These are phyloP conservation scores for Pseudocercospora pini-densiflorae DNA, from an alignment of 2,329 filamentous ascomycete species.

Conservation along the genomic window DNA sequence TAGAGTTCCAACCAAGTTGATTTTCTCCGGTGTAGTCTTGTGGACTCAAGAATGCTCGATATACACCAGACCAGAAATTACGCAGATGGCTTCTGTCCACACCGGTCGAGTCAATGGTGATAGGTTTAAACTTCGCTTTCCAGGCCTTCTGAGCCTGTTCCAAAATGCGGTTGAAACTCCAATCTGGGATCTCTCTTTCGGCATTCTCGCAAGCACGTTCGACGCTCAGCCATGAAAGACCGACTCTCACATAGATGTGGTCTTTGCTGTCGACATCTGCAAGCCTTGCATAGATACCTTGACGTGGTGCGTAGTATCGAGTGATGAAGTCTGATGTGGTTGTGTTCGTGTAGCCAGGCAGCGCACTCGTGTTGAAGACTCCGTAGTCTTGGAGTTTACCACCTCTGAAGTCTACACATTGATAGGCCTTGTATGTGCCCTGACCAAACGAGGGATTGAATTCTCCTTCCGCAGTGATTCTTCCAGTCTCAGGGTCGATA, in stretches of 20 bases:
- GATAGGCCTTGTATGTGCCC: constrained; percentile 61
- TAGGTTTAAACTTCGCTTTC: constrained; percentile 45
- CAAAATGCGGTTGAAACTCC: constrained; percentile 62
- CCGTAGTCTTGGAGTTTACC: constrained; percentile 59
- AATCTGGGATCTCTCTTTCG: constrained; percentile 68
- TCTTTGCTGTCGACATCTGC: constrained; percentile 42
- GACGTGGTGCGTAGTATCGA: constrained; percentile 32
- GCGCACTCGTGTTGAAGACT: constrained; percentile 58
- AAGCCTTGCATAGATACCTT: constrained; percentile 41
- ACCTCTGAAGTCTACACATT: constrained; percentile 63
- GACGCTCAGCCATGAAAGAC: constrained; percentile 69
- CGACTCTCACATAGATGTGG: constrained; percentile 65
- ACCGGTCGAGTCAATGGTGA: constrained; percentile 41
- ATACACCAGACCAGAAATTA: constrained; percentile 50
- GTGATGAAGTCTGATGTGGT: constrained; percentile 34
- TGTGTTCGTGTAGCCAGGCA: constrained; percentile 44
- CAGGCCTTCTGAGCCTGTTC: constrained; percentile 45
- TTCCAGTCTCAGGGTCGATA: constrained; percentile 56
- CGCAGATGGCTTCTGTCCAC: constrained; percentile 42
- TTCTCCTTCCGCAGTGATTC: constrained; percentile 61
- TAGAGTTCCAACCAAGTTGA: constrained; percentile 46
- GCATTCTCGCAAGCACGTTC: constrained; percentile 70
- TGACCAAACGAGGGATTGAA: constrained; percentile 67
- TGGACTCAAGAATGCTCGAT: constrained; percentile 50
- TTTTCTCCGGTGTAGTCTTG: constrained; percentile 54